Evolutionary conservation across 768 basidiomycete species (phyloP), one percentile per base, ranked within the genome.

Genomic region (Suillus subaureus): DNA sequence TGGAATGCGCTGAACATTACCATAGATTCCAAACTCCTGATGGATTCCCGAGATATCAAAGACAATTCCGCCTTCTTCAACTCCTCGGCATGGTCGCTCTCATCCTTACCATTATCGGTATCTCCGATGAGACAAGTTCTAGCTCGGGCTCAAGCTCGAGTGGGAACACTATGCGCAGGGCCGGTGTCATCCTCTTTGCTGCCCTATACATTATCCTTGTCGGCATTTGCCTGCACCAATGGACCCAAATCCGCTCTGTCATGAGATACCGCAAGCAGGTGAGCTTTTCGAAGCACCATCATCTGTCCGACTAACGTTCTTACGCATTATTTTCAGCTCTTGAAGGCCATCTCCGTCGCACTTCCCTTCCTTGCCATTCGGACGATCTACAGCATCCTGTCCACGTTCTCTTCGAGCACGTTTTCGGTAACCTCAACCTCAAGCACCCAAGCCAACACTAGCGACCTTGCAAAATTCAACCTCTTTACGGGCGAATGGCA

Each of bases 291-390:
- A 28, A n/a, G 35, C 35, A 23, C 9, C 47, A 43, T 45, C 13
- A 42, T 52, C 15, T 66, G 47, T 57, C 43, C 23, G 42, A 61
- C 62, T 62, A 42, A 64, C 21, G 35, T 63, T 26, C 49, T 66
- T 66, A 33, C 74, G n/a, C 49, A 55, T 40, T 52, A 28, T 57
- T 35, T 64, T 56, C 62, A 91, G 90, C 79, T 92, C 16, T 81
- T 91, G 47, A 68, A 70, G 35, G 88, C 87, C 33, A 75, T 89
- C 54, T 78, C 85, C 26, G 33, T 77, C 56, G 87, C 86, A 11
- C 77, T 91, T 16, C 88, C 88, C 6, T 85, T 89, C 75, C 78
- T 91, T 39, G 85, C 83, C 28, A 82, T 83, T n/a, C 64, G 64
- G 18, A 64, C 64, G 43, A 7, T 64, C 28, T 89, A 89, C 70